phyloP scores from a whole-genome alignment of 139 green algal genomes.

The Eudorina sp. region DNA sequence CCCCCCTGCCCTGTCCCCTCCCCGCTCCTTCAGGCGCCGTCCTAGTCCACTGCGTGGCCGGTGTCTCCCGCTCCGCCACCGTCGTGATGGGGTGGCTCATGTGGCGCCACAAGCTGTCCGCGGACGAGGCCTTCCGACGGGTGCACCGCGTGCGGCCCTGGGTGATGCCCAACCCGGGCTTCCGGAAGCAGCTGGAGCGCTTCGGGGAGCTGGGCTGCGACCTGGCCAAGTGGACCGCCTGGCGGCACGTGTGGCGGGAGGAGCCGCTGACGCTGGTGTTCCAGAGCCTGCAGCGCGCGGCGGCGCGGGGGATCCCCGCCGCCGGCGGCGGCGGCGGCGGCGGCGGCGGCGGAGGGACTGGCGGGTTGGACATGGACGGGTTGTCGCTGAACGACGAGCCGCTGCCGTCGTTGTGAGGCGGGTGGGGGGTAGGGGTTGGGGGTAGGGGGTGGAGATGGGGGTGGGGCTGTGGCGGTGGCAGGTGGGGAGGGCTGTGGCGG shows the following conservation, averaged over 20 bases:
- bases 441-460: neutral
- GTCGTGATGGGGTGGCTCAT: conserved; percentile 94
- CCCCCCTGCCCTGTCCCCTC: neutral
- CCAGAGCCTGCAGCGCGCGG: neutral
- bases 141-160: conserved; percentile 58
- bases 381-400: neutral
- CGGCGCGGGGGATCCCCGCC: neutral
- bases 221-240: conserved; percentile 26
- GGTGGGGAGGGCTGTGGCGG: neutral
- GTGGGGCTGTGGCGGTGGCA: neutral
- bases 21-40: conserved; percentile 41
- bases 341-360: too few species aligned
- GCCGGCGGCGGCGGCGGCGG: too few species aligned
- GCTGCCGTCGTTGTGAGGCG: conserved; percentile 19
- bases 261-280: conserved; percentile 39
- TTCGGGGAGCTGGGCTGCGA: conserved; percentile 53
- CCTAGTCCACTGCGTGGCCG: conserved; percentile 86
- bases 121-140: conserved; percentile 68
- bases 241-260: conserved; percentile 42
- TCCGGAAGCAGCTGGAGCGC: conserved; percentile 59
- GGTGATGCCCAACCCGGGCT: conserved; percentile 64
- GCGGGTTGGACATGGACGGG: too few species aligned
- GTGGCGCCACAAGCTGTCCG: conserved; percentile 72
- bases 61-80: conserved; percentile 87
- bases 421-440: neutral